phyloP scores from a whole-genome alignment of 345 rosid species.

The Populus alba region DNA sequence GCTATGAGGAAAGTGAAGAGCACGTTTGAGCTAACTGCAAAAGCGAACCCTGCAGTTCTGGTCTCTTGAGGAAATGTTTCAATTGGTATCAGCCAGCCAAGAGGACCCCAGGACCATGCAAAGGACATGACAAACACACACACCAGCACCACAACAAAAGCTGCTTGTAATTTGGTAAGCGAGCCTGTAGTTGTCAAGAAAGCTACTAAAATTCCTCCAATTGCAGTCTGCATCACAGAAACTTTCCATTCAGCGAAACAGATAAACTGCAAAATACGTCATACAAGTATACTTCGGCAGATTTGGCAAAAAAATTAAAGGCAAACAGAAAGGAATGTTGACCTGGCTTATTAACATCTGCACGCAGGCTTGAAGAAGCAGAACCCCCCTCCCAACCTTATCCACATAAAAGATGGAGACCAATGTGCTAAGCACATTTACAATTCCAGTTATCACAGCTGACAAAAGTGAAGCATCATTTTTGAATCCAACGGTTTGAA shows the following conservation, averaged over 20 bases:
- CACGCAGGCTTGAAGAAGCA: constrained; percentile 17
- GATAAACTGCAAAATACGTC: no score
- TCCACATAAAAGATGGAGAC: constrained; percentile 19
- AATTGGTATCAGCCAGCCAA: constrained; percentile 19
- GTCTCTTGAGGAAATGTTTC: constrained; percentile 18
- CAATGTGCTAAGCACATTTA: constrained; percentile 18
- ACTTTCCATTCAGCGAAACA: background rate
- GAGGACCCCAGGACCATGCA: constrained; percentile 28
- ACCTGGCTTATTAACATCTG: constrained; percentile 18
- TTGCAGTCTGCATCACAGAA: constrained; percentile 7
- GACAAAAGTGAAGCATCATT: constrained; percentile 22
- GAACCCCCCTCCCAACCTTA: constrained; percentile 10
- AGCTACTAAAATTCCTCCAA: constrained; percentile 3
- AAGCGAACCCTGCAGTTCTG: constrained; percentile 17
- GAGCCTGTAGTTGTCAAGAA: constrained; percentile 3
- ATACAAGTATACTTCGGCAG: background rate
- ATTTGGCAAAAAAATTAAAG: background rate
- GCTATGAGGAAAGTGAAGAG: constrained; percentile 17
- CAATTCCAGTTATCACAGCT: constrained; percentile 22
- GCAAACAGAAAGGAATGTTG: background rate
- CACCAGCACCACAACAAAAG: constrained; percentile 2
- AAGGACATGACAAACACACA: constrained; percentile 19
- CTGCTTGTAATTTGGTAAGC: constrained; percentile 11
- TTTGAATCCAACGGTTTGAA: constrained; percentile 23
- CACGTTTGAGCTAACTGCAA: constrained; percentile 20